Base-by-base conservation (phyloP, 2,329 filamentous ascomycete species). In the Fusarium beomiforme region DNA sequence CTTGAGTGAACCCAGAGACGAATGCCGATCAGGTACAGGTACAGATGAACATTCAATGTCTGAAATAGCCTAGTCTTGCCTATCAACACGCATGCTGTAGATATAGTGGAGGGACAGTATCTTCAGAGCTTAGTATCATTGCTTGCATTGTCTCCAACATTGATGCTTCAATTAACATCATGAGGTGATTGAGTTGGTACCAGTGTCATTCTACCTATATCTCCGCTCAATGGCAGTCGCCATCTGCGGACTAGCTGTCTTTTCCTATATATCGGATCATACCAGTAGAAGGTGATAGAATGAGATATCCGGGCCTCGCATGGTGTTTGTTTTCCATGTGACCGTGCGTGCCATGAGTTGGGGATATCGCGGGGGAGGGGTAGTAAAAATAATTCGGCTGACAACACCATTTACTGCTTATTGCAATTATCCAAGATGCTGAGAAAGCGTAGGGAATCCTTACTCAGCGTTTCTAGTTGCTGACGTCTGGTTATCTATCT, bases 21-120 rank as follows among this genome's bases (percentile, higher is more conserved):
- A 67, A 57, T 64, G 73, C 65, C 73, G 71, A 75, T 75, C 73
- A 75, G 73, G 73, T 75, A 75, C 73, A 75, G 73, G 73, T 75
- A 75, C 73, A 61, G 49, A 17, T 34, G 59, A 53, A 42, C 67
- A 69, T 63, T 75, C 71, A 74, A 72, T 74, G 71, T 71, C 71
- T 54, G 54, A 34, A 58, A 47, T 36, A 65, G 55, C 23, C 51
- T 60, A 57, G 44, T 39, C 49, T 57, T 67, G 63, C 46, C 64
- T 55, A 49, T 57, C 49, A 68, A 42, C 50, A 44, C 49, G 39
- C 47, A 66, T 67, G 26, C 42, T 54, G 59, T 47, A 64, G 43
- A 33, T 31, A 70, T 51, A 44, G 44, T 59, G 47, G 43, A 63
- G 44, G 50, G 41, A 50, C 43, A 47, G 42, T 60, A 50, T 57